Conservation (phyloP, 129 eudicot genomes). For the Glebionis coronaria region DNA sequence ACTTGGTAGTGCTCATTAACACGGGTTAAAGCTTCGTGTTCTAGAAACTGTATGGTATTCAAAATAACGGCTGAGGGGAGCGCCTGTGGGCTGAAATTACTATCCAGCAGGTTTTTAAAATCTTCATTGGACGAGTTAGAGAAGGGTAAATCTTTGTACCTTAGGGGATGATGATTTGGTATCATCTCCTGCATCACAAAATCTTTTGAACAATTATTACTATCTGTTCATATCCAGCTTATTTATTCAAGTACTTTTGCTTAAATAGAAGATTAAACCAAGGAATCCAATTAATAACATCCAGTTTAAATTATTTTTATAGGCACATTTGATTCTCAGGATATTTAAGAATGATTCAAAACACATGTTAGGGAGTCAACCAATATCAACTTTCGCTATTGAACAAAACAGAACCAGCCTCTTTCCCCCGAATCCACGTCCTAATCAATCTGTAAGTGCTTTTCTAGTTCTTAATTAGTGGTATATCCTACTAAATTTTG, state of each 20-base stretch:
- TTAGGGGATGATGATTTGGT: conserved; percentile 30
- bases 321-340: too few relatives aligned
- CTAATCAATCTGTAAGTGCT: too few relatives aligned
- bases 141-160: conserved; percentile 38
- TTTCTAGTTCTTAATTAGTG: too few relatives aligned
- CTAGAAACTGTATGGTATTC: conserved; percentile 53
- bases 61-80: conserved; percentile 47
- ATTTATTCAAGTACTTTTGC: background rate
- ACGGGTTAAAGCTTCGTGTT: conserved; percentile 28
- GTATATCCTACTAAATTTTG: too few relatives aligned
- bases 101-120: conserved; percentile 4
- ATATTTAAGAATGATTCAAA: too few relatives aligned
- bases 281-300: too few relatives aligned
- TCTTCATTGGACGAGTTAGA: background rate
- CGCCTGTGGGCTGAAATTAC: conserved; percentile 19
- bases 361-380: too few relatives aligned
- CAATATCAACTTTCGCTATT: too few relatives aligned
- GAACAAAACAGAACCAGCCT: too few relatives aligned
- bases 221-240: background rate
- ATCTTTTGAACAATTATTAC: conserved; percentile 7
- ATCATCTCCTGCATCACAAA: conserved; percentile 33
- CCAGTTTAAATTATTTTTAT: too few relatives aligned
- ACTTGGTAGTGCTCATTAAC: conserved; percentile 36
- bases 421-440: too few relatives aligned
- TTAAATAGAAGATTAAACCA: too few relatives aligned